A percentile compares a stretch with the other conserved stretches of the same genome.
phyloP scores from a whole-genome alignment of 139 green algal species.

The Protoeuglena noctilucae region DNA sequence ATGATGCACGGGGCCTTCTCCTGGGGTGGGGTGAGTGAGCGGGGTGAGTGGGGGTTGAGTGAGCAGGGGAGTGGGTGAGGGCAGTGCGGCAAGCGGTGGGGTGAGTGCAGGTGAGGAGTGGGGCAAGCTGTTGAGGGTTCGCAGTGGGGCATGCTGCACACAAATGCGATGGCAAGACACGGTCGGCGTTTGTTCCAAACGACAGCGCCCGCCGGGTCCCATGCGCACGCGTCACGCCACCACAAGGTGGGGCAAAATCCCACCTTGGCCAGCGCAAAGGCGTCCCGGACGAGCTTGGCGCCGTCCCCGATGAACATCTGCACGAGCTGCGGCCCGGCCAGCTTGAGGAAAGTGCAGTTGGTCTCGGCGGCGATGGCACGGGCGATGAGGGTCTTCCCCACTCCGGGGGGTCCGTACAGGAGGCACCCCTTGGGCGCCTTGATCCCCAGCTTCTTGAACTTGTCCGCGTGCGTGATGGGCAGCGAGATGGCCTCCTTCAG shows the following conservation, averaged over 20 bases:
- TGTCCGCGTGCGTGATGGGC: constrained; percentile 80
- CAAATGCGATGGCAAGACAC: no score
- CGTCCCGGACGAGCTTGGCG: constrained; percentile 95
- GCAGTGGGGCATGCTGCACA: no score
- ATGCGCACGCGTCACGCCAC: no score
- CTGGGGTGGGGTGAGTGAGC: no score
- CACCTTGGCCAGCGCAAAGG: constrained; percentile 94
- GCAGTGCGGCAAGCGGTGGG: no score
- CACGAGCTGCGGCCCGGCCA: constrained; percentile 86
- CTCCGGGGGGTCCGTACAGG: not conserved
- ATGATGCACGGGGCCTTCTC: constrained; percentile 97
- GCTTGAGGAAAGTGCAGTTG: constrained; percentile 96
- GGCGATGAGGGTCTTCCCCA: constrained; percentile 89
- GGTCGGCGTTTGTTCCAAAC: no score
- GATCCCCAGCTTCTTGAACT: constrained; percentile 83
- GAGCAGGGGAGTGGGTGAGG: no score
- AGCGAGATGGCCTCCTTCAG: constrained; percentile 95
- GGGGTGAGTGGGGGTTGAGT: no score
- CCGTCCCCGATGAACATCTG: constrained; percentile 99
- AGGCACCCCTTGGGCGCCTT: constrained; percentile 9
- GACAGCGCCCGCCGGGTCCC: no score
- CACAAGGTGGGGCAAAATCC: no score
- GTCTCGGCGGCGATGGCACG: constrained; percentile 87
- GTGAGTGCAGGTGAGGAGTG: no score
- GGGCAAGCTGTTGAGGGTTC: no score